Conservation (phyloP, 2,329 filamentous ascomycete species). For the Tolypocladium endophyticum region DNA sequence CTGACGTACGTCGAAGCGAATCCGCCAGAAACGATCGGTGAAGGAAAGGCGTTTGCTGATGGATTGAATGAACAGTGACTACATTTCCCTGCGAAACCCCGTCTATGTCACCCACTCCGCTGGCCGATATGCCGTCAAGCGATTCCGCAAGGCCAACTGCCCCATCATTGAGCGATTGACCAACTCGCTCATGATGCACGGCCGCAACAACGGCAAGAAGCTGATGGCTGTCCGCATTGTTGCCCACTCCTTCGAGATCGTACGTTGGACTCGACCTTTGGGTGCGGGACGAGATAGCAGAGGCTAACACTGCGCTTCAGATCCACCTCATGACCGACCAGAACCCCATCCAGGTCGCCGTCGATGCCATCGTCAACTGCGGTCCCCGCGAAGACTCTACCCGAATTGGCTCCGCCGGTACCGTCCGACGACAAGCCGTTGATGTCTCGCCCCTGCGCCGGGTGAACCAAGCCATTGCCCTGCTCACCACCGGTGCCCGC, state of each 20-base stretch:
- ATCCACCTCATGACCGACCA: constrained; percentile 99
- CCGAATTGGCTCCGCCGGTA: constrained; percentile 98
- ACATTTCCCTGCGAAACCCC: constrained; percentile 98
- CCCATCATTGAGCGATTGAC: constrained; percentile 99
- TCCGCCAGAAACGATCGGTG: background rate
- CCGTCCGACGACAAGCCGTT: constrained; percentile 98
- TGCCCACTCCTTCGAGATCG: constrained; percentile 98
- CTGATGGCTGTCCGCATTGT: constrained; percentile 99
- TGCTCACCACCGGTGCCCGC: constrained; percentile 97
- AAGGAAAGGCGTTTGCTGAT: constrained; percentile 15
- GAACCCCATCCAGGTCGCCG: constrained; percentile 99
- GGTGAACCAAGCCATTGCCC: constrained; percentile 99
- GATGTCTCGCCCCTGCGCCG: constrained; percentile 99
- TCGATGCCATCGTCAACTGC: constrained; percentile 99
- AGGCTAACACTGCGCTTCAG: constrained; percentile 31
- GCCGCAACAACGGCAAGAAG: constrained; percentile 99
- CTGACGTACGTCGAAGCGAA: constrained; percentile 64
- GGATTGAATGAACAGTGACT: constrained; percentile 59
- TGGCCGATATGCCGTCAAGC: constrained; percentile 97
- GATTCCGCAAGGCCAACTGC: constrained; percentile 99
- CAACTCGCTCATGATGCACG: constrained; percentile 99
- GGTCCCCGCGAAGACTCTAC: constrained; percentile 99
- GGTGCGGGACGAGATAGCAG: background rate
- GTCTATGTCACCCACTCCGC: constrained; percentile 99
- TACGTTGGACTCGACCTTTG: constrained; percentile 37